Percentiles rank a stretch among this genome's conserved stretches.
phyloP scores from a whole-genome alignment of 2,329 filamentous ascomycete species.

The Triangularia setosa region DNA sequence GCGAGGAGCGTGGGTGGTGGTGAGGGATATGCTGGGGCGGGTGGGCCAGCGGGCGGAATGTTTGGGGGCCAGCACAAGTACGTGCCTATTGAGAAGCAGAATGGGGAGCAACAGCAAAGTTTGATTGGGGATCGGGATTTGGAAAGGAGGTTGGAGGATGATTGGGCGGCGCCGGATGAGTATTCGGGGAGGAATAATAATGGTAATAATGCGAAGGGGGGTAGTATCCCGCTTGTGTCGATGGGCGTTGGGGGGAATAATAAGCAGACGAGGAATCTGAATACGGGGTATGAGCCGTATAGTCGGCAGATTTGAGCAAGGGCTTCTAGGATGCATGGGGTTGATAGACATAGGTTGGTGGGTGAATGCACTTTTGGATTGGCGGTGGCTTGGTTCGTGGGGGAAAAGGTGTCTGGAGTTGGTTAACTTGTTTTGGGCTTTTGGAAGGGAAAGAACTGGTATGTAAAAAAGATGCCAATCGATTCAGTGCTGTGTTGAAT shows the following conservation, averaged over 20 bases:
- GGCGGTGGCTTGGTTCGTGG: background rate
- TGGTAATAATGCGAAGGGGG: conserved; percentile 2
- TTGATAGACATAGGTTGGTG: too few species aligned
- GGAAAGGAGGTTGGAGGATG: conserved; percentile 18
- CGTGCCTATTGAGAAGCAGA: conserved; percentile 30
- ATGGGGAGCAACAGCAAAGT: background rate
- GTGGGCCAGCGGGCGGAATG: background rate
- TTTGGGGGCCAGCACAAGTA: conserved; percentile 29
- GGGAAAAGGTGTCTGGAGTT: background rate
- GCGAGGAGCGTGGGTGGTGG: conserved; percentile 13
- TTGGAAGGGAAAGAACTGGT: background rate
- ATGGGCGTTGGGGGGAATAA: conserved; percentile 21
- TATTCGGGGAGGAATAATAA: conserved; percentile 8
- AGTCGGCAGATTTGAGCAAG: background rate
- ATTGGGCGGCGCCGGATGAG: conserved; percentile 24
- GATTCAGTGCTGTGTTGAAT: too few species aligned
- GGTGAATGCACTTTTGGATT: background rate
- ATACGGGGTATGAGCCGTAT: conserved; percentile 28
- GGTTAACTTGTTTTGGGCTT: background rate
- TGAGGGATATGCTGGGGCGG: background rate
- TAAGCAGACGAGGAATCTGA: conserved; percentile 28
- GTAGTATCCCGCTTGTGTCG: conserved; percentile 21
- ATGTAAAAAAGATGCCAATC: too few species aligned
- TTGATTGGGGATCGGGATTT: background rate
- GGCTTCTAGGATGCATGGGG: too few species aligned